Conservation (phyloP, 805 yeast species). For the Starmerella scarabaei region DNA sequence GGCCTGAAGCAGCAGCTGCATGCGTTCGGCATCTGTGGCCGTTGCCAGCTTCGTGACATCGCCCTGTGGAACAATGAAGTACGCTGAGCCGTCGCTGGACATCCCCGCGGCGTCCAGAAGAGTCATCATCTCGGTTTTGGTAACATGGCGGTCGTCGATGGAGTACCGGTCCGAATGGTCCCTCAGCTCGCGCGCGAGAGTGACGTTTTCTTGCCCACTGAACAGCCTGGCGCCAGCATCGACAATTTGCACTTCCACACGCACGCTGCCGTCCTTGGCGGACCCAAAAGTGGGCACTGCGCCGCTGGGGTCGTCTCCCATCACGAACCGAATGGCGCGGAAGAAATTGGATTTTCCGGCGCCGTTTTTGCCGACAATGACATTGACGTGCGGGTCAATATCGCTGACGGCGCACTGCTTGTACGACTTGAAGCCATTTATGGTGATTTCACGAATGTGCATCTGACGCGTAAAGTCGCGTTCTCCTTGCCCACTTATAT, state of each 20-base stretch:
- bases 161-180: constrained; percentile 88
- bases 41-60: constrained; percentile 76
- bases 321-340: constrained; percentile 84
- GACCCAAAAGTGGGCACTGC: constrained; percentile 32
- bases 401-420: constrained; percentile 61
- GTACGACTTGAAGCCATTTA: constrained; percentile 91
- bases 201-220: constrained; percentile 51
- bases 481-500: neutral
- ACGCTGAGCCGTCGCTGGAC: constrained; percentile 75
- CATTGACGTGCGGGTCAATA: constrained; percentile 75
- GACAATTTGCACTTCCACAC: constrained; percentile 79
- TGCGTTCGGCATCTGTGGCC: constrained; percentile 73
- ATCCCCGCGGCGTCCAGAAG: constrained; percentile 81
- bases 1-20: constrained; percentile 71
- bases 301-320: constrained; percentile 32
- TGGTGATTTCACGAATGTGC: constrained; percentile 35
- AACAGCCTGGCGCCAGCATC: constrained; percentile 68
- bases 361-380: constrained; percentile 36
- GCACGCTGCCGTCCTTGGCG: constrained; percentile 29
- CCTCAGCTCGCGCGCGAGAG: constrained; percentile 64
- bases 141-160: constrained; percentile 63
- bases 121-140: constrained; percentile 68
- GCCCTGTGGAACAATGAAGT: constrained; percentile 96
- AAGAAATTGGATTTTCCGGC: constrained; percentile 90
- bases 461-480: constrained; percentile 5